These are phyloP conservation scores for Athelia sp. DNA, from an alignment of 1,284 basidiomycete genomes.

Conservation along the genomic window DNA sequence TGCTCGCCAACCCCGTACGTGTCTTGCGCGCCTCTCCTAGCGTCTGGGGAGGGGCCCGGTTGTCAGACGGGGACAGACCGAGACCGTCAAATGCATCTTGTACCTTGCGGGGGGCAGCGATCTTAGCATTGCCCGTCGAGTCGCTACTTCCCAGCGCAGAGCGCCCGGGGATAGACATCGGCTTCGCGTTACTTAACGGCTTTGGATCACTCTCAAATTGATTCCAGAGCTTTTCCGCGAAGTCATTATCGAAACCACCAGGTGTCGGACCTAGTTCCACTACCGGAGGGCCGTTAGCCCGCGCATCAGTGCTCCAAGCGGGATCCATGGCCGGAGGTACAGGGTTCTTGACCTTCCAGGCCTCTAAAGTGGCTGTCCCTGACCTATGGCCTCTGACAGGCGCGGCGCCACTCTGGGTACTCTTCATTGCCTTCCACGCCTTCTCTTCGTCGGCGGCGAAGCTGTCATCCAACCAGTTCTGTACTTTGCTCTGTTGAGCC, in stretches of 20 bases:
- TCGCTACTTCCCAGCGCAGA: constrained; percentile 17
- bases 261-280: constrained; percentile 24
- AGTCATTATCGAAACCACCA: constrained; percentile 47
- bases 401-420: constrained; percentile 14
- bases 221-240: constrained; percentile 52
- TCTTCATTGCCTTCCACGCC: constrained; percentile 43
- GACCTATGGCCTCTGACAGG: constrained; percentile 27
- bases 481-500: constrained; percentile 18
- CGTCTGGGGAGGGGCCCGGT: constrained; percentile 50
- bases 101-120: constrained; percentile 23
- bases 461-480: constrained; percentile 34
- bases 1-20: constrained; percentile 57
- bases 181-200: constrained; percentile 18
- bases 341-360: constrained; percentile 23
- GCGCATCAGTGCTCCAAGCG: constrained; percentile 40
- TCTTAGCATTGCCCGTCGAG: not conserved
- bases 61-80: constrained; percentile 40
- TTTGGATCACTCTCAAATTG: constrained; percentile 31
- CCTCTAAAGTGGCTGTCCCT: constrained; percentile 23
- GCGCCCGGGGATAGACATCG: constrained; percentile 17
- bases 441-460: constrained; percentile 46
- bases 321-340: constrained; percentile 26
- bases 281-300: constrained; percentile 11
- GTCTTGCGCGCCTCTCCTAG: constrained; percentile 70
- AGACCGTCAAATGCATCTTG: constrained; percentile 78